Conservation (phyloP, 176 grass and related monocot genomes). For the Olyra latifolia region DNA sequence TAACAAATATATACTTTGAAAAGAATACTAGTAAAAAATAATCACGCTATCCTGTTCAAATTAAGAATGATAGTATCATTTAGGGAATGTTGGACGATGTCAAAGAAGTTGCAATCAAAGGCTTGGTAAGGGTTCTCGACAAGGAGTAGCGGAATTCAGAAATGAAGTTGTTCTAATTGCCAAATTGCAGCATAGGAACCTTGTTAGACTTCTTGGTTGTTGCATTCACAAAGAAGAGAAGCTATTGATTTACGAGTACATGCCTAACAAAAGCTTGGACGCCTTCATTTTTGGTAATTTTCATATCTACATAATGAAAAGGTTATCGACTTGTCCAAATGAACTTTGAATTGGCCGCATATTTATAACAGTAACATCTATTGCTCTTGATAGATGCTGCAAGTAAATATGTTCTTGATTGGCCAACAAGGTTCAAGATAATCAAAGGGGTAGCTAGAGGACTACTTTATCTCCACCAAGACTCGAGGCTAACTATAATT, state of each 20-base stretch:
- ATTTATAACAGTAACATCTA: not conserved
- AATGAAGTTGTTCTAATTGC: slow-evolving; percentile 49
- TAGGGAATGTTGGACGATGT: slow-evolving; percentile 26
- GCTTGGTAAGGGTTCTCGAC: slow-evolving; percentile 42
- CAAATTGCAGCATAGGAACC: slow-evolving; percentile 47
- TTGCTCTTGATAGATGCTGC: slow-evolving; percentile 31
- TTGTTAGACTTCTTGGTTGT: slow-evolving; percentile 46
- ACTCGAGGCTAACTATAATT: slow-evolving; percentile 59
- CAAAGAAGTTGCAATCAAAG: slow-evolving; percentile 52
- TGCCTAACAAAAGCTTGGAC: slow-evolving; percentile 49
- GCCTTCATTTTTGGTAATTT: slow-evolving; percentile 35
- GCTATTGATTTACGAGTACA: slow-evolving; percentile 40
- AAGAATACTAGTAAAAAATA: not conserved
- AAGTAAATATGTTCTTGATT: slow-evolving; percentile 41
- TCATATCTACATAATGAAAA: not conserved
- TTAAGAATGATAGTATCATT: not conserved
- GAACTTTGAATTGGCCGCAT: not conserved
- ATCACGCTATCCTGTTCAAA: not conserved
- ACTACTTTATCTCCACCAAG: slow-evolving; percentile 66
- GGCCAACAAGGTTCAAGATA: slow-evolving; percentile 51
- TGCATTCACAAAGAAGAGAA: slow-evolving; percentile 56
- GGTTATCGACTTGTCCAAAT: no score
- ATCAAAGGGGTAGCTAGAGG: slow-evolving; percentile 56
- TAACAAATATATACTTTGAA: not conserved
- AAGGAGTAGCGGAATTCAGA: slow-evolving; percentile 48